phyloP scores from a whole-genome alignment of 2,329 filamentous ascomycete species.

The Cordyceps tenuipes region DNA sequence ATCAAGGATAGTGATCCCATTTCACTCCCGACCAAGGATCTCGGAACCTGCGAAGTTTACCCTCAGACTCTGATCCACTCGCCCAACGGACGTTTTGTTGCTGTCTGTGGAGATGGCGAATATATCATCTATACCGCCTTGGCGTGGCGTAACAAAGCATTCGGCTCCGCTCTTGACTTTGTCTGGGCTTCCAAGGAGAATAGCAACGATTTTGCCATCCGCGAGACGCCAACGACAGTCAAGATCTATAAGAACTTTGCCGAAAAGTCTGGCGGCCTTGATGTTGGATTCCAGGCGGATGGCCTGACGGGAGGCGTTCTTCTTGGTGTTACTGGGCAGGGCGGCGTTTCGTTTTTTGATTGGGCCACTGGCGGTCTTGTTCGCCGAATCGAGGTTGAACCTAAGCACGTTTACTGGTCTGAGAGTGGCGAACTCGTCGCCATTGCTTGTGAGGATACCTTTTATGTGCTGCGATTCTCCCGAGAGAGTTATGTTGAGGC shows the following conservation, averaged over 20 bases:
- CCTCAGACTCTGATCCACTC: constrained; percentile 91
- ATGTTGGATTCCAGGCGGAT: constrained; percentile 92
- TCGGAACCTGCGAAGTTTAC: constrained; percentile 94
- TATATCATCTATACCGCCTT: constrained; percentile 98
- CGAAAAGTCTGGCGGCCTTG: constrained; percentile 78
- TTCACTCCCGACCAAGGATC: constrained; percentile 80
- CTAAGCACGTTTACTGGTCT: constrained; percentile 85
- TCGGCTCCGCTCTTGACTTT: constrained; percentile 91
- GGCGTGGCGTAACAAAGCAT: constrained; percentile 95
- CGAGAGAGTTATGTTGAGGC: constrained; percentile 81
- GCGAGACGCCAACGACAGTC: constrained; percentile 87
- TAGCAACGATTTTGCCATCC: constrained; percentile 96
- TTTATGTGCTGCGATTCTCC: constrained; percentile 88
- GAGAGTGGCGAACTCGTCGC: constrained; percentile 90
- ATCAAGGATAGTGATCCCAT: constrained; percentile 87
- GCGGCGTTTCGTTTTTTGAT: constrained; percentile 92
- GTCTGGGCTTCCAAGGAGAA: constrained; percentile 96
- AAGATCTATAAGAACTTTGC: constrained; percentile 98
- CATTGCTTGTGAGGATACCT: constrained; percentile 89
- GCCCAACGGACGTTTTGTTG: constrained; percentile 84
- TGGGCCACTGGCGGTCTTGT: constrained; percentile 88
- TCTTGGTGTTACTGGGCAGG: constrained; percentile 89
- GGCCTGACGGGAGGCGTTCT: constrained; percentile 82
- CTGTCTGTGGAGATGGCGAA: constrained; percentile 83
- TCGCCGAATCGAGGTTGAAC: constrained; percentile 78